Evolutionary conservation across 495 filamentous ascomycete species (phyloP), one percentile per base, ranked within the genome.

Genomic region (Jackrogersella multiformis): DNA sequence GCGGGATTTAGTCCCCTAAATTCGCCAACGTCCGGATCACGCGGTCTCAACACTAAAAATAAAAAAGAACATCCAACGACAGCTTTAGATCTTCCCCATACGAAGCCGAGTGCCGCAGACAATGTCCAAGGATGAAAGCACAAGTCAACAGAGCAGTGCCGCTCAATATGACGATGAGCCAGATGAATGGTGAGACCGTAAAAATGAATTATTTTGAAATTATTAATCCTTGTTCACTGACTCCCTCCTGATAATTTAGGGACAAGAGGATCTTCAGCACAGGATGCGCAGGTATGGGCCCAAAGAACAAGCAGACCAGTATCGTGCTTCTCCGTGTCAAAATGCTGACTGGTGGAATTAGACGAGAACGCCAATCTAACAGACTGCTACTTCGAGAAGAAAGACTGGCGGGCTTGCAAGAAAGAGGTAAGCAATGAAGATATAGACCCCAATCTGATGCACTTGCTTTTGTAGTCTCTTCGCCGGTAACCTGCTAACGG

Each of bases 231-330:
- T 18, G 7, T 16, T 8, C n/a, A 39, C 65, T 73, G 46, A 73
- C 42, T 34, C 34, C 12, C 30, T 30, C 5, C 8, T 67, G 30
- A 24, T 53, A 51, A 28, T 58, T 38, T 70, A 84, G 81, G 81
- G 93, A 99, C 81, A 94, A 97, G 85, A 86, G 95, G 71, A 99
- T 99, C 73, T 95, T 92, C 80, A 97, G 93, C 78, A 98, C 95
- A 4, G 95, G 95, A 26, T 99, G 95, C 70, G 85, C 94, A 76
- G 86, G 95, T 97, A 81, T 76, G 48, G 49, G 36, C 21, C 38
- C 48, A 24, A 58, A n/a, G n/a, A n/a, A n/a, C n/a, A 21, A 24
- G 16, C 44, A 60, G 20, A 8, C 32, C 48, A 55, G 49, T 52
- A n/a, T 24, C 20, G 49, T 48, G 28, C 7, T n/a, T n/a, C n/a